Conservation (phyloP, 345 rosid species). For the Abelmoschus esculentus region DNA sequence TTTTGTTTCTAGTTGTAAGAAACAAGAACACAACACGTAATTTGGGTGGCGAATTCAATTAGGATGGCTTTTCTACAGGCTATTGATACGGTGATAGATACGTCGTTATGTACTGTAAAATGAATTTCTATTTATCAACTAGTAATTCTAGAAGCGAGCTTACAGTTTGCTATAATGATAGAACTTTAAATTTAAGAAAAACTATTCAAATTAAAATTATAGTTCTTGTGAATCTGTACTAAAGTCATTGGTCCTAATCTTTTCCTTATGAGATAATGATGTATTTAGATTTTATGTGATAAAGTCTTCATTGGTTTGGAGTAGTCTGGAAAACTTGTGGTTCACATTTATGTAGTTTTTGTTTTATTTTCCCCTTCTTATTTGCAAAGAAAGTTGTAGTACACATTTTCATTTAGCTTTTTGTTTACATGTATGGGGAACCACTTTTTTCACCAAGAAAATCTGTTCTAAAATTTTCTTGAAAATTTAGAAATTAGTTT, state of each 20-base stretch:
- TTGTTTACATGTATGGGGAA: neutral
- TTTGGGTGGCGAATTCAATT: neutral
- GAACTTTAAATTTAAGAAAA: neutral
- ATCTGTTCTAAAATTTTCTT: neutral
- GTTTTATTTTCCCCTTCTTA: neutral
- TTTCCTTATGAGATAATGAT: neutral
- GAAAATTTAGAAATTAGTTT: constrained; percentile 1
- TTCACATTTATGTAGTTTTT: neutral
- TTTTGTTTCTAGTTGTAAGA: neutral
- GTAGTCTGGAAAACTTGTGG: neutral
- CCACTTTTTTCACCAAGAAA: neutral
- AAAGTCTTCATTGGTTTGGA: neutral
- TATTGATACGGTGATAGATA: neutral
- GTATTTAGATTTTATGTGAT: neutral
- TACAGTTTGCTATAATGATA: neutral
- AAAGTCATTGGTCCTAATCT: neutral
- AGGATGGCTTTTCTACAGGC: neutral
- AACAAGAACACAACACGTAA: neutral
- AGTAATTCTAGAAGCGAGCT: neutral
- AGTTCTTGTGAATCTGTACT: neutral
- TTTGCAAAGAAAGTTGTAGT: neutral
- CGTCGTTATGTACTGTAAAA: neutral
- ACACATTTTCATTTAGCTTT: neutral
- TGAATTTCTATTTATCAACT: neutral
- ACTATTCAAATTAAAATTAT: neutral